Percentiles rank a stretch among this genome's conserved stretches.
phyloP scores from a whole-genome alignment of 441 rosid genomes.

The Kokia cookei region DNA sequence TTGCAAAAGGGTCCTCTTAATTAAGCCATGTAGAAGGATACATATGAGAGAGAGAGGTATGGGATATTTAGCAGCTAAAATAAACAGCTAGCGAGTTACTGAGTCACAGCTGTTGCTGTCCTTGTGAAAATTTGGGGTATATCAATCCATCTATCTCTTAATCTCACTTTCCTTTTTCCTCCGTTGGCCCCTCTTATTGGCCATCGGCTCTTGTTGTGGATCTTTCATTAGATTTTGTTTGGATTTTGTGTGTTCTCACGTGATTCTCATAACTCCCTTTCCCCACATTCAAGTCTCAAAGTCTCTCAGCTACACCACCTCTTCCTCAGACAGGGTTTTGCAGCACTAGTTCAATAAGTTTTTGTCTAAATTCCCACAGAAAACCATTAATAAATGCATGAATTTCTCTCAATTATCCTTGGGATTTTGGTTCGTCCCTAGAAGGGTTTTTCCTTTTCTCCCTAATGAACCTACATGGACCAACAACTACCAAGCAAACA shows the following conservation, averaged over 20 bases:
- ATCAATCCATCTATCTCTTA: not conserved
- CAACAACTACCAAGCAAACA: not conserved
- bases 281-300: not conserved
- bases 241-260: constrained; percentile 9
- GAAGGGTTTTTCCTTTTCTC: not conserved
- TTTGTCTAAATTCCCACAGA: not conserved
- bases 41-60: not conserved
- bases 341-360: not conserved
- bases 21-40: not conserved
- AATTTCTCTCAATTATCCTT: not conserved
- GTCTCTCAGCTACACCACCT: not conserved
- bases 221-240: constrained; percentile 10
- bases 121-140: not conserved
- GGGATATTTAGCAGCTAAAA: not conserved
- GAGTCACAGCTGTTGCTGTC: constrained; percentile 2
- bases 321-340: too few relatives aligned
- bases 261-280: constrained; percentile 6
- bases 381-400: not conserved
- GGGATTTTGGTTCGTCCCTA: not conserved
- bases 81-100: constrained; percentile 5
- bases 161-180: not conserved
- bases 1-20: constrained; percentile 5
- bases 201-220: not conserved
- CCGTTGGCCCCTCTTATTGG: not conserved
- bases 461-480: not conserved